Evolutionary conservation across 1,284 basidiomycete species (phyloP), one percentile per base, ranked within the genome.

Genomic region (Ceratobasidium sp.): DNA sequence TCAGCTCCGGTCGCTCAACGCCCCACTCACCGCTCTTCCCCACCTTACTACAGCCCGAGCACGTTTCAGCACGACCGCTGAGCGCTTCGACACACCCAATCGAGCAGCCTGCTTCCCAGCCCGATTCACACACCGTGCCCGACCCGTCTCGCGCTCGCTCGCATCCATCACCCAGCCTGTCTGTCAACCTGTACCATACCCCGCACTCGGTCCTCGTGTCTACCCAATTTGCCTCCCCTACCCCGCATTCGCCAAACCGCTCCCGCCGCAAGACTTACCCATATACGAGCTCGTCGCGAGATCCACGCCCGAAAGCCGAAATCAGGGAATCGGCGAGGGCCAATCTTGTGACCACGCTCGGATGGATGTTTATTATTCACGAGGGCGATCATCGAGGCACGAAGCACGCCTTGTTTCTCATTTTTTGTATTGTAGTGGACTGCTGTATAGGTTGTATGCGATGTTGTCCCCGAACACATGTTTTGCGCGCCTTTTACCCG

Each of bases 301-400:
- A 38, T 57, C 30, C 54, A 57, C 54, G 30, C 21, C 54, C 54
- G 54, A 57, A 57, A 6, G 30, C 54, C 54, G 54, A 57, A 57
- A 35, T 32, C 52, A n/a, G n/a, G n/a, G n/a, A n/a, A n/a, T n/a
- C n/a, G n/a, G n/a, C n/a, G n/a, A n/a, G n/a, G n/a, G n/a, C n/a
- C n/a, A n/a, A n/a, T n/a, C n/a, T n/a, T n/a, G n/a, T n/a, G n/a
- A n/a, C n/a, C n/a, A n/a, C n/a, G n/a, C n/a, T 8, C 8, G 4
- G 11, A 54, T 26, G 23, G 26, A 9, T 5, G 16, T 28, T 28
- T 21, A 54, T 54, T 9, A 13, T 26, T 57, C 38, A 35, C 30
- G 38, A 57, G 32, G 21, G 30, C 28, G 54, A 28, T 4, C 28
- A 57, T 57, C 54, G 28, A 57, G 30, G 38, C 13, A 35, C 30